A percentile compares a stretch with the other conserved stretches of the same genome.
Evolutionary conservation across 2,329 filamentous ascomycete species (phyloP).

Genomic region (Xylariaceae sp.): DNA sequence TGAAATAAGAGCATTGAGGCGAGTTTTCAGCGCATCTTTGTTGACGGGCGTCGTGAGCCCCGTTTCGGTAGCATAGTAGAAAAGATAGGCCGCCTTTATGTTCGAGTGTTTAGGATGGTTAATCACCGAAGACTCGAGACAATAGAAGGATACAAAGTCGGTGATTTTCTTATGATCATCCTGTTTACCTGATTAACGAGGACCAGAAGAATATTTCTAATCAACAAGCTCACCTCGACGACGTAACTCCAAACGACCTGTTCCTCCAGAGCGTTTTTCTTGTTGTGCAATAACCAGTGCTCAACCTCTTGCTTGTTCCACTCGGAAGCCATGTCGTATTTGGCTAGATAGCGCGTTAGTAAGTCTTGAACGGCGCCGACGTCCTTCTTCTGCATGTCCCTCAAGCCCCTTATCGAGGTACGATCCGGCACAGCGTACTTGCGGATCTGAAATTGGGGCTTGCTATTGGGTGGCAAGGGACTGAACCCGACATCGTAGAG

Average conservation of each 20-base stretch:
- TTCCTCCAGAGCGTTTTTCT: slow-evolving; percentile 61
- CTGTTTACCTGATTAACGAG: slow-evolving; percentile 36
- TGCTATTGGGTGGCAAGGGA: slow-evolving; percentile 80
- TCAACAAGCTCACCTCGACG: slow-evolving; percentile 64
- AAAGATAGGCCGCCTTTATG: slow-evolving; percentile 90
- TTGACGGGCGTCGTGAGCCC: slow-evolving; percentile 64
- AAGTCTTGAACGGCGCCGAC: slow-evolving; percentile 74
- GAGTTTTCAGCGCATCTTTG: slow-evolving; percentile 67
- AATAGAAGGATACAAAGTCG: slow-evolving; percentile 97
- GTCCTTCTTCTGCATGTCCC: slow-evolving; percentile 79
- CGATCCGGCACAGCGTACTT: slow-evolving; percentile 81
- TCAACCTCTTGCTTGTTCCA: slow-evolving; percentile 80
- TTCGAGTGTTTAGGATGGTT: slow-evolving; percentile 75
- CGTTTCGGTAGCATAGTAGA: slow-evolving; percentile 90
- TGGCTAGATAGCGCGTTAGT: slow-evolving; percentile 74
- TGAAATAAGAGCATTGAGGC: slow-evolving; percentile 77
- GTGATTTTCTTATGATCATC: slow-evolving; percentile 77
- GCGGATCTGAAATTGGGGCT: slow-evolving; percentile 80
- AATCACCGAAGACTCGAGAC: slow-evolving; percentile 90
- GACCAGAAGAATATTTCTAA: neutral
- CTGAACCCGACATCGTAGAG: slow-evolving; percentile 94
- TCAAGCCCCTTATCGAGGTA: slow-evolving; percentile 74
- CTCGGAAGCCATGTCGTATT: slow-evolving; percentile 82
- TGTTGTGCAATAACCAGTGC: slow-evolving; percentile 83
- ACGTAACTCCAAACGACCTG: slow-evolving; percentile 95